Evolutionary conservation across 768 basidiomycete species (phyloP), one percentile per base, ranked within the genome.

Genomic region (Phlebiopsis gigantea): DNA sequence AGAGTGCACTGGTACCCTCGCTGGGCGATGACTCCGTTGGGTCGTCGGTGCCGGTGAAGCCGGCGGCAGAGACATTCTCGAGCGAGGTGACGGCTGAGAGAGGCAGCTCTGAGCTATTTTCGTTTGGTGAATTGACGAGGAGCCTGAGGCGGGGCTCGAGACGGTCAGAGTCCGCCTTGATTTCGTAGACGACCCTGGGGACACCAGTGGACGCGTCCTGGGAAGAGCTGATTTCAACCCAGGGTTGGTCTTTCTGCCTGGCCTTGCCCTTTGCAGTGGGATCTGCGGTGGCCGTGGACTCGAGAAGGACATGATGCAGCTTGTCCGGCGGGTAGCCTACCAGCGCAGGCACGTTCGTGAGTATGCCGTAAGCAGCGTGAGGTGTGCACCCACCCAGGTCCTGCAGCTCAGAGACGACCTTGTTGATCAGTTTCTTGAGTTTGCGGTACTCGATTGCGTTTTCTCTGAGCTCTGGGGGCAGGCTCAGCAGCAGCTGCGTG

Each of bases 351-450:
- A 48, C 47, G 47, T 48, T 48, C 47, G 24, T 49, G 5, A 52
- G 47, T 21, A 24, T 31, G 29, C 21, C 34, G 22, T 22, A 30
- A 31, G 24, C 34, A 30, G 45, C 42, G 44, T 30, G 19, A 19
- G 43, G 19, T 19, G 21, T 39, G 47, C 44, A 55, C 63, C 24
- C 7, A 68, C 67, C 94, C 22, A 93, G 73, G 1, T 81, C 77
- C 3, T 81, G 76, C 17, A 98, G 83, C 69, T 98, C 94, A 9
- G 73, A 70, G 0, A 89, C 90, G 34, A 93, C 81, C 65, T 85
- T 79, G 60, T 90, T 89, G 62, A 98, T 94, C 28, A 95, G 73
- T 63, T 90, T 93, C 73, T 98, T 97, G 55, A 98, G 83, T 89
- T 96, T 84, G 29, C 89, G 78, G 66, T 97, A 97, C 66, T 93